phyloP scores from a whole-genome alignment of 164 flowering plant genomes.

The Nymphaea colorata region DNA sequence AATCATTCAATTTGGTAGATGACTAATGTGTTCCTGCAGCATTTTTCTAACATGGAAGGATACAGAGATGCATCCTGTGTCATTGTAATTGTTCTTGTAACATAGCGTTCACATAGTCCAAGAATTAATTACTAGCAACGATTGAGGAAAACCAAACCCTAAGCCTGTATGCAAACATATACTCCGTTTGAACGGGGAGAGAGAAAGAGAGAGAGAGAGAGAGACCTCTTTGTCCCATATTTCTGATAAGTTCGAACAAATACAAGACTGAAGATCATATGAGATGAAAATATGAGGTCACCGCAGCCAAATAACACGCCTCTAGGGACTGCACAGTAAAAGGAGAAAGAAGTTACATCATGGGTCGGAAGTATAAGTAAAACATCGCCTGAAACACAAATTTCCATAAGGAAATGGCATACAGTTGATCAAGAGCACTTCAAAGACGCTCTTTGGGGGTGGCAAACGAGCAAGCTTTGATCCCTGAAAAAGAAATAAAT shows the following conservation, averaged over 20 bases:
- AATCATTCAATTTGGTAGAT: no score
- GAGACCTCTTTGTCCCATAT: constrained; percentile 78
- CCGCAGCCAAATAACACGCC: constrained; percentile 95
- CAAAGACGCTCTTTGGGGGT: constrained; percentile 50
- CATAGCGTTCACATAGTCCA: no score
- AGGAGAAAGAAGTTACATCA: constrained; percentile 3
- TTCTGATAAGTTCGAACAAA: constrained; percentile 88
- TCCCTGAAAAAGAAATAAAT: constrained; percentile 37
- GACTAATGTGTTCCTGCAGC: no score
- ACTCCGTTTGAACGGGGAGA: no score
- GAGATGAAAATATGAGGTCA: constrained; percentile 96
- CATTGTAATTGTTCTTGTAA: no score
- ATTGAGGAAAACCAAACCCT: no score
- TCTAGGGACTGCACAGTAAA: constrained; percentile 62
- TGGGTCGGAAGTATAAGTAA: no score
- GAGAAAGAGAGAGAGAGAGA: background rate
- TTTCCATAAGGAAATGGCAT: constrained; percentile 7
- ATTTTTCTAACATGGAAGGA: no score
- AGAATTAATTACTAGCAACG: no score
- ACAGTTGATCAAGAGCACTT: constrained; percentile 78
- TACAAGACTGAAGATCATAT: constrained; percentile 95
- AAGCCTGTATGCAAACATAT: no score
- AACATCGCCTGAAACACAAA: background rate
- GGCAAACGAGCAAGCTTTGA: constrained; percentile 86
- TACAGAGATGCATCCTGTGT: no score